A percentile compares a stretch with the other conserved stretches of the same genome.
phyloP scores from a whole-genome alignment of 1,139 yeast species.

The Geotrichum candidum region DNA sequence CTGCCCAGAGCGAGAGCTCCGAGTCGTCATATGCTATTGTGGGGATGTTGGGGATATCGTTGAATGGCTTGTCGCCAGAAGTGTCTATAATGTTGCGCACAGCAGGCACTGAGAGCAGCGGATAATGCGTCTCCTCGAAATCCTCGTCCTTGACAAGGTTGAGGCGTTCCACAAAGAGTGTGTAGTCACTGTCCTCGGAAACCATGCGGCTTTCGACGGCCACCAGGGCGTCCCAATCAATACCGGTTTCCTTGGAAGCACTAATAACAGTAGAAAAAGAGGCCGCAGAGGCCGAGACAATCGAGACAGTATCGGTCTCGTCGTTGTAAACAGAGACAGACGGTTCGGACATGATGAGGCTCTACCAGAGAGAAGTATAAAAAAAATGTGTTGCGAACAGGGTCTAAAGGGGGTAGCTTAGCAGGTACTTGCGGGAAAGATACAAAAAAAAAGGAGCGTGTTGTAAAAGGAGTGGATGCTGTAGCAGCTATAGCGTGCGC shows the following conservation, averaged over 20 bases:
- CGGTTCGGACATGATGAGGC: constrained; percentile 9
- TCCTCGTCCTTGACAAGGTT: constrained; percentile 14
- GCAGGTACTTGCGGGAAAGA: not conserved
- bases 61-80: constrained; percentile 19
- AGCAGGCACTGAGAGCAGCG: constrained; percentile 1
- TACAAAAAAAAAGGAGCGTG: not conserved
- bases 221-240: constrained; percentile 15
- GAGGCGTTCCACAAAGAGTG: constrained; percentile 14
- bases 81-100: constrained; percentile 12
- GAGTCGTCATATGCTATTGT: constrained; percentile 22
- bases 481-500: not conserved
- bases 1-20: constrained; percentile 36
- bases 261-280: constrained; percentile 5
- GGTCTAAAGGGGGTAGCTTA: not conserved
- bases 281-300: constrained; percentile 5
- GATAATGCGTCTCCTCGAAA: constrained; percentile 13
- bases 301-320: constrained; percentile 13
- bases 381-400: not conserved
- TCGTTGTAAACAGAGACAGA: constrained; percentile 9
- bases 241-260: not conserved
- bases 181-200: constrained; percentile 5
- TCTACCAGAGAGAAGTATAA: constrained; percentile 15
- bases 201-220: constrained; percentile 15
- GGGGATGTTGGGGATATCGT: constrained; percentile 27
- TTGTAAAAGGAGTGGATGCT: not conserved